A percentile compares a stretch with the other conserved stretches of the same genome.
These are phyloP conservation scores for Fomitopsis schrenkii DNA, from an alignment of 1,284 basidiomycete species.

Conservation along the genomic window DNA sequence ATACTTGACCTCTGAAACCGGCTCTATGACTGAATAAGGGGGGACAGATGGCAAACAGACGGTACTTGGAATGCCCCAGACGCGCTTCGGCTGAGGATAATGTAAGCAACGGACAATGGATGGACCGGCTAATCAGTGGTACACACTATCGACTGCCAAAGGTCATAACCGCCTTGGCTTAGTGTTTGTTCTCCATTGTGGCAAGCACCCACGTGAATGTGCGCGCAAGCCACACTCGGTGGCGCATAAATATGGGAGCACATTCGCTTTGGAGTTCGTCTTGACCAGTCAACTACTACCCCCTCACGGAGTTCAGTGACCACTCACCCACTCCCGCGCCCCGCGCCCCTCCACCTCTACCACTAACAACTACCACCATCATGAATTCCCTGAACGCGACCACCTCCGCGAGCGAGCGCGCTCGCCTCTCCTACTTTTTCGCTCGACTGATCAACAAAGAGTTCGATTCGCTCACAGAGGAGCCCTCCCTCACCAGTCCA, in stretches of 20 bases:
- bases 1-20: too few species aligned
- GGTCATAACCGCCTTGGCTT: background rate
- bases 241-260: background rate
- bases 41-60: too few species aligned
- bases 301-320: background rate
- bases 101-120: background rate
- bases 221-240: background rate
- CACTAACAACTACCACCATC: background rate
- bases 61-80: background rate
- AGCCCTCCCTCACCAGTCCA: background rate
- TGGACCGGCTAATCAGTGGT: background rate
- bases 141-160: background rate
- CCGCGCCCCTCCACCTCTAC: background rate
- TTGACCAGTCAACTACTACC: background rate
- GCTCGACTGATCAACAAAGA: slow-evolving; percentile 6
- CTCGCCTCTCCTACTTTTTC: slow-evolving; percentile 49
- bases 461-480: slow-evolving; percentile 1
- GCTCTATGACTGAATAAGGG: too few species aligned
- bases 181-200: background rate
- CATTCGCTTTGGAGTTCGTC: background rate
- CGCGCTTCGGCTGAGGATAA: too few species aligned
- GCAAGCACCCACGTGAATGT: background rate
- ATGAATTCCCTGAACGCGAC: slow-evolving; percentile 3
- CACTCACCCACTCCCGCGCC: background rate
- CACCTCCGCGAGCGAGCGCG: slow-evolving; percentile 43